phyloP scores from a whole-genome alignment of 371 early-diverging fungal species.

The Saksenaea vasiformis region DNA sequence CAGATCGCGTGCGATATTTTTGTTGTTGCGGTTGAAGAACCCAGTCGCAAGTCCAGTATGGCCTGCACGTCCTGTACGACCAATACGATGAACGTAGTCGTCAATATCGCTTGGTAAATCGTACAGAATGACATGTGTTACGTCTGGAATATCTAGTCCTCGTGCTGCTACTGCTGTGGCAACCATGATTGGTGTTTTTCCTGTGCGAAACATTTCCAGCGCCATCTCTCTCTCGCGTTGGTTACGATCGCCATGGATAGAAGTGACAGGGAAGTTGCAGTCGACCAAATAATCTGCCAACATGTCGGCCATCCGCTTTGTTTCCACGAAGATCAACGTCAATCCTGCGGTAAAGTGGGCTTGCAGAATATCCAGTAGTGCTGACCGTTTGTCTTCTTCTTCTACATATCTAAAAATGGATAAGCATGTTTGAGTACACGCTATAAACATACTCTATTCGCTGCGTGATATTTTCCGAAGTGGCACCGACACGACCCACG shows the following conservation, averaged over 20 bases:
- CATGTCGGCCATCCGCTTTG: conserved; percentile 95
- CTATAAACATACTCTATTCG: conserved; percentile 50
- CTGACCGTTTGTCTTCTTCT: conserved; percentile 79
- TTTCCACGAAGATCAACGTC: conserved; percentile 95
- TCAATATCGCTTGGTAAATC: conserved; percentile 88
- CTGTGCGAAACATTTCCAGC: conserved; percentile 81
- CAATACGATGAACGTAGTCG: conserved; percentile 90
- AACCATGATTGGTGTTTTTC: conserved; percentile 87
- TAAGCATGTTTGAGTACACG: background rate
- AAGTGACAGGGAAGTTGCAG: conserved; percentile 78
- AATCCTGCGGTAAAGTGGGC: conserved; percentile 65
- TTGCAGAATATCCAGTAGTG: conserved; percentile 85
- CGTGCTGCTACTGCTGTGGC: conserved; percentile 99
- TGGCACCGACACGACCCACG: conserved; percentile 92
- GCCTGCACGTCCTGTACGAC: conserved; percentile 95
- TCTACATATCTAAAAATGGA: conserved; percentile 53
- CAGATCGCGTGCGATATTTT: conserved; percentile 68
- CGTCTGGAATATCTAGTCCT: conserved; percentile 90
- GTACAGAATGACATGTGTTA: conserved; percentile 87
- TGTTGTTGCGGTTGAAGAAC: conserved; percentile 94
- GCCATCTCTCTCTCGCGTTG: conserved; percentile 93
- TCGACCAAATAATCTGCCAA: conserved; percentile 69
- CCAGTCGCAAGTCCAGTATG: conserved; percentile 90
- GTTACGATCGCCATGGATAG: conserved; percentile 94
- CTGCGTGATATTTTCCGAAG: conserved; percentile 94